Evolutionary conservation across 192 early-diverging fungal genomes (phyloP), one percentile per base, ranked within the genome.

Genomic region (Backusella luteola): DNA sequence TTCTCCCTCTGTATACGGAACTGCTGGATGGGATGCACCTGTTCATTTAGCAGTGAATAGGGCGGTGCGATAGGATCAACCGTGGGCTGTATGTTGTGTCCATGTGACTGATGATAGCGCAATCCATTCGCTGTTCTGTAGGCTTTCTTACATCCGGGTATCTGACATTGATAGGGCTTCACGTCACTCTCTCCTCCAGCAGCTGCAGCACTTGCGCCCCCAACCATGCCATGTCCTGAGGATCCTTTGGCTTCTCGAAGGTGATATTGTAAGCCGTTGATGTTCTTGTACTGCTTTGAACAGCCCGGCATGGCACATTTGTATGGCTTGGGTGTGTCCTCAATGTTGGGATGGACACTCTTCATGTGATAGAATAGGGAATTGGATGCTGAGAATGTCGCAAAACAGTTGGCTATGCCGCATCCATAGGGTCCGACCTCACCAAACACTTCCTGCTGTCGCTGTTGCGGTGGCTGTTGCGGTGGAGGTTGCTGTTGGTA

Each of bases 211-310:
- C 3, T n/a, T 19, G 17, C 46, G 5, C 46, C 46, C 19, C 46
- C 46, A 49, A 49, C n/a, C 3, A 29, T 59, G 17, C 74, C 81
- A 63, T 81, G 82, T 3, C 76, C 77, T 26, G 79, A 83, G 26
- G 84, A 77, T 0, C 79, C 82, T 74, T 81, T 84, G 34, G 90
- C 87, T 63, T 92, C 88, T 67, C 89, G 87, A 17, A 93, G 87
- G 69, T 95, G 93, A 81, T 95, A 95, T 78, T 92, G 89, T 2
- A 95, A 86, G 17, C 94, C 94, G 72, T 93, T 94, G 76, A 94
- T 90, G 79, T 95, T 95, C 77, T 94, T 94, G 84, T 95, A 95
- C 19, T 84, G 78, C 73, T 91, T 92, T 42, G 85, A 79, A 59
- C 94, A 95, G 4, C 84, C 87, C 3, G 86, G 79, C 75, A 91